These are phyloP conservation scores for Aspergillus fumigatiaffinis DNA, from an alignment of 2,329 filamentous ascomycete species.

Conservation along the genomic window DNA sequence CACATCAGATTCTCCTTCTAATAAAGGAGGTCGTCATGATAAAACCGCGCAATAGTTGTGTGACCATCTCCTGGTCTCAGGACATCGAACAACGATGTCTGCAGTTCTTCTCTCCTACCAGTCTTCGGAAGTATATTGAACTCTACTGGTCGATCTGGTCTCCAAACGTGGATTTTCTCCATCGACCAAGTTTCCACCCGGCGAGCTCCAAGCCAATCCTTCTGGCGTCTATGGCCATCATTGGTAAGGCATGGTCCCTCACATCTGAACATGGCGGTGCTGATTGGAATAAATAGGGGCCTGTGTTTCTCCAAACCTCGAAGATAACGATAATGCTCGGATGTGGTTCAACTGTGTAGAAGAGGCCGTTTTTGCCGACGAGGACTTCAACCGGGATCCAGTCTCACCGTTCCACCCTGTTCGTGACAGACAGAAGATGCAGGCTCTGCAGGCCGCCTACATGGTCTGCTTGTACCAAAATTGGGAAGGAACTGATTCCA, in stretches of 20 bases:
- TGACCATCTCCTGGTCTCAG: conserved; percentile 32
- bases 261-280: background rate
- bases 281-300: conserved; percentile 9
- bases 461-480: conserved; percentile 39
- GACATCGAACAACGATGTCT: conserved; percentile 24
- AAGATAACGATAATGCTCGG: conserved; percentile 29
- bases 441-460: conserved; percentile 36
- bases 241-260: conserved; percentile 21
- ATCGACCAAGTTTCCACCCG: conserved; percentile 34
- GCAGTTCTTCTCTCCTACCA: conserved; percentile 20
- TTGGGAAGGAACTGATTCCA: conserved; percentile 35
- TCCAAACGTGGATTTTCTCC: conserved; percentile 35
- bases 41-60: conserved; percentile 31
- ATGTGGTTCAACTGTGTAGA: conserved; percentile 39
- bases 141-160: conserved; percentile 39
- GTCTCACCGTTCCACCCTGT: conserved; percentile 7
- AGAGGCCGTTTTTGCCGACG: conserved; percentile 36
- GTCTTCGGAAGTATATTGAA: conserved; percentile 29
- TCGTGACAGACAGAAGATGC: conserved; percentile 22
- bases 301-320: conserved; percentile 27
- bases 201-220: conserved; percentile 25
- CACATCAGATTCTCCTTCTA: conserved; percentile 34
- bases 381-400: conserved; percentile 32
- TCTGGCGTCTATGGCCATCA: conserved; percentile 34
- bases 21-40: conserved; percentile 33